Conservation (phyloP, 2,329 filamentous ascomycete species). For the Calonectria naviculata region DNA sequence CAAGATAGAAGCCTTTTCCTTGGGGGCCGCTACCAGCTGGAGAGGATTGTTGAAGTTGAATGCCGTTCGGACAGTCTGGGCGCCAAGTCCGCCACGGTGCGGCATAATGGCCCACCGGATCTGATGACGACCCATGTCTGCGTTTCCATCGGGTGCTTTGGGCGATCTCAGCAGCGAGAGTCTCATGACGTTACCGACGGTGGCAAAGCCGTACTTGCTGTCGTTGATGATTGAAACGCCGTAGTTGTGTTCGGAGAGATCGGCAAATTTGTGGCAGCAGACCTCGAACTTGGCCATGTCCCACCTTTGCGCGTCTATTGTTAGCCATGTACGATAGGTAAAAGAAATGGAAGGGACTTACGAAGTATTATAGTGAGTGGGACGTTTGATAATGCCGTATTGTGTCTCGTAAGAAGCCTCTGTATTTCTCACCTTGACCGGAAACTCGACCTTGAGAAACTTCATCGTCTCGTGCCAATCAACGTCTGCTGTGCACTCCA, state of each 20-base stretch:
- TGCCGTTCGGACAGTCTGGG: conserved; percentile 82
- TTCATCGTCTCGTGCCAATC: conserved; percentile 98
- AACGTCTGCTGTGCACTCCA: conserved; percentile 86
- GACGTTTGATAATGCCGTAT: conserved; percentile 87
- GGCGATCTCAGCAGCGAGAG: conserved; percentile 88
- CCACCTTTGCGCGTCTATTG: conserved; percentile 65
- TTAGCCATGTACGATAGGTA: not conserved
- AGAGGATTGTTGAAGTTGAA: conserved; percentile 93
- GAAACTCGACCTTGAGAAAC: conserved; percentile 98
- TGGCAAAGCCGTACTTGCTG: conserved; percentile 97
- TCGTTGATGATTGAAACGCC: conserved; percentile 95
- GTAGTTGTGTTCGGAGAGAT: conserved; percentile 87
- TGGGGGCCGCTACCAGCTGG: conserved; percentile 44
- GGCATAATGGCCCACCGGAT: conserved; percentile 94
- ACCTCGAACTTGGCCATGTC: conserved; percentile 99
- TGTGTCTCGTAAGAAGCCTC: conserved; percentile 97
- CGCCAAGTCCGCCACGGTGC: conserved; percentile 77
- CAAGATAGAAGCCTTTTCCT: conserved; percentile 37
- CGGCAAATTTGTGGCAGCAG: conserved; percentile 94
- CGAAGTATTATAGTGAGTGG: conserved; percentile 94
- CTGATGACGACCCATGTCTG: conserved; percentile 90
- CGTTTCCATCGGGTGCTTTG: conserved; percentile 92
- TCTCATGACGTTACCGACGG: conserved; percentile 88
- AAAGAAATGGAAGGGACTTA: not conserved
- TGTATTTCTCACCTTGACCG: conserved; percentile 88